A percentile compares a stretch with the other conserved stretches of the same genome.
Evolutionary conservation across 2,329 filamentous ascomycete species (phyloP).

Genomic region (Apiospora sp.): DNA sequence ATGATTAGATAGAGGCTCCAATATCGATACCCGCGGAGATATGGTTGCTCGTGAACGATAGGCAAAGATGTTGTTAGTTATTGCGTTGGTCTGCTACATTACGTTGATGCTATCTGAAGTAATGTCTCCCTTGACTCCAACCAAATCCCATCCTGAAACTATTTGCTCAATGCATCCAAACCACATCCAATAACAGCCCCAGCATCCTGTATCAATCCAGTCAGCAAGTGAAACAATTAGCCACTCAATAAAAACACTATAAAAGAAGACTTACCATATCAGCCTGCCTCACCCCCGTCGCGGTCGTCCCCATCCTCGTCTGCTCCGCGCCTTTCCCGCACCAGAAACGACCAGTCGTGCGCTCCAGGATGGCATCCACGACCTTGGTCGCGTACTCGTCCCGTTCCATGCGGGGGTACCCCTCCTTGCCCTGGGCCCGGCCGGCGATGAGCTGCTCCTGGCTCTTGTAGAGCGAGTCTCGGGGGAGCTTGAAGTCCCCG

Average conservation of each 20-base stretch:
- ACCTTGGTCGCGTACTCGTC: conserved; percentile 35
- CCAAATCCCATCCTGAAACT: neutral
- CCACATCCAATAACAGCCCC: conserved; percentile 35
- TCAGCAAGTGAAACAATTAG: conserved; percentile 23
- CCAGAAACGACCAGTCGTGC: conserved; percentile 30
- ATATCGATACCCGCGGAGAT: too few relatives aligned
- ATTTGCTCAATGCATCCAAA: conserved; percentile 32
- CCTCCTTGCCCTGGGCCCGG: conserved; percentile 36
- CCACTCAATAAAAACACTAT: conserved; percentile 28
- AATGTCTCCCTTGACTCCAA: too few relatives aligned
- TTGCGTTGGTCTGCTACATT: too few relatives aligned
- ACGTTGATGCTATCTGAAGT: too few relatives aligned
- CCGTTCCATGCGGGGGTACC: conserved; percentile 35
- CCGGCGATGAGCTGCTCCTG: conserved; percentile 33
- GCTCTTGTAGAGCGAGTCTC: conserved; percentile 35
- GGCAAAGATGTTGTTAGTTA: too few relatives aligned
- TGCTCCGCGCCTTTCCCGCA: neutral
- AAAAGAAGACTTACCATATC: neutral
- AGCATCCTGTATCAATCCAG: conserved; percentile 34
- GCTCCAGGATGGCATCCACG: conserved; percentile 31
- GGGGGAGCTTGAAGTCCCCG: conserved; percentile 35
- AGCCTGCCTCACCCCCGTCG: neutral
- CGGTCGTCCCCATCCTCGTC: neutral
- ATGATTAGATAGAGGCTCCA: too few relatives aligned
- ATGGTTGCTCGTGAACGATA: too few relatives aligned